phyloP scores from a whole-genome alignment of 108 stramenopile genomes.

The Mediolabrus comicus region DNA sequence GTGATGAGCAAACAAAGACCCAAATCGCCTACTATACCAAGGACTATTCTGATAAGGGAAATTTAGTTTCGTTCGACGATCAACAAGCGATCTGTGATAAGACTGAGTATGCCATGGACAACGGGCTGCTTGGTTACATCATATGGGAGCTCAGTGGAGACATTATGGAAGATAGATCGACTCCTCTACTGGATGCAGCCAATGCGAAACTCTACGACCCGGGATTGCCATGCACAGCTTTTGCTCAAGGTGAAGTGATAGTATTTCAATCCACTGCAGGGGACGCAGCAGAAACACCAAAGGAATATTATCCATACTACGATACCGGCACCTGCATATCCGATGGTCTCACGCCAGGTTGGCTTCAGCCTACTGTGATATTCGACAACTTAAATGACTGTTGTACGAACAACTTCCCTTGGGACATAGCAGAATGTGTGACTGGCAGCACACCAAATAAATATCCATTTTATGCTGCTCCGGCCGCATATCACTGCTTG shows the following conservation, averaged over 20 bases:
- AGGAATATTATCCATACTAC: neutral
- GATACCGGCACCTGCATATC: neutral
- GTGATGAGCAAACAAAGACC: conserved; percentile 29
- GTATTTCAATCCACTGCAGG: neutral
- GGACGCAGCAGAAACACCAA: neutral
- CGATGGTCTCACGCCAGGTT: neutral
- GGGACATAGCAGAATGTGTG: neutral
- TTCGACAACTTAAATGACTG: neutral
- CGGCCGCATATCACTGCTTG: neutral
- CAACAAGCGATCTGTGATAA: conserved; percentile 28
- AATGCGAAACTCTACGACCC: conserved; percentile 21
- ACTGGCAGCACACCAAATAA: neutral
- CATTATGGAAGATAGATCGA: conserved; percentile 8
- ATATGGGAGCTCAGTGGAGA: conserved; percentile 30
- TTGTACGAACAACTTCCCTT: neutral
- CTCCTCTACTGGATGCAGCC: conserved; percentile 35
- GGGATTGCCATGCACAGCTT: conserved; percentile 7
- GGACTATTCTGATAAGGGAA: neutral
- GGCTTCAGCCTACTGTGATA: neutral
- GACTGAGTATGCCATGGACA: conserved; percentile 29
- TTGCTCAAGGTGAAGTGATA: neutral
- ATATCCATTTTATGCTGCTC: neutral
- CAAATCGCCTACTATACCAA: conserved; percentile 23
- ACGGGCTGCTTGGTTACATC: conserved; percentile 25
- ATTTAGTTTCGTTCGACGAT: conserved; percentile 26